phyloP scores from a whole-genome alignment of 2,329 filamentous ascomycete genomes.

The Colletotrichum echinochloae region DNA sequence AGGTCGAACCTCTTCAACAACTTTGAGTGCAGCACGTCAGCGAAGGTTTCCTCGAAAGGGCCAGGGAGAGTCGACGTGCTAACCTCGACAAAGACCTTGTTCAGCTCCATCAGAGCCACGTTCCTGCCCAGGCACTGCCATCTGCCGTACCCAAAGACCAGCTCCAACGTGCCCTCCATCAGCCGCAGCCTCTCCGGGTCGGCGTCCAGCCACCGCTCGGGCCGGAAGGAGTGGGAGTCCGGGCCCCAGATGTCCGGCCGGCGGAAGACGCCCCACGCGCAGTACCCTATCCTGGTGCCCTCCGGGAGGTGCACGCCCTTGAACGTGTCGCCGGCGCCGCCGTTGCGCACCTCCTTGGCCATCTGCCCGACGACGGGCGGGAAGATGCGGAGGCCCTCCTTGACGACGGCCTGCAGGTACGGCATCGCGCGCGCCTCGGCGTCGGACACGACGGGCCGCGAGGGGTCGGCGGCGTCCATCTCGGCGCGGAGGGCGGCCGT shows the following conservation, averaged over 20 bases:
- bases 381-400: slow-evolving; percentile 58
- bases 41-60: not conserved
- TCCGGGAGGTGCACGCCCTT: slow-evolving; percentile 50
- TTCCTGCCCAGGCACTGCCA: slow-evolving; percentile 55
- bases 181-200: slow-evolving; percentile 46
- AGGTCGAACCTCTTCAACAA: slow-evolving; percentile 48
- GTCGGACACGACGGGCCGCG: slow-evolving; percentile 46
- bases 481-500: slow-evolving; percentile 60
- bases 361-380: slow-evolving; percentile 53
- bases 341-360: slow-evolving; percentile 52
- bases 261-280: slow-evolving; percentile 51
- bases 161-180: slow-evolving; percentile 53
- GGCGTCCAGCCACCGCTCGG: slow-evolving; percentile 42
- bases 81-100: slow-evolving; percentile 47
- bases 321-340: slow-evolving; percentile 50
- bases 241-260: slow-evolving; percentile 31
- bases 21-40: slow-evolving; percentile 38
- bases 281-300: slow-evolving; percentile 49
- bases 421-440: slow-evolving; percentile 53
- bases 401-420: slow-evolving; percentile 63
- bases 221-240: slow-evolving; percentile 34
- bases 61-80: slow-evolving; percentile 23
- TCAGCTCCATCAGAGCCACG: slow-evolving; percentile 55
- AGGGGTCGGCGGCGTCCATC: slow-evolving; percentile 48
- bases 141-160: slow-evolving; percentile 54